Percentiles rank a stretch among this genome's conserved stretches.
Evolutionary conservation across 495 filamentous ascomycete genomes (phyloP).

Genomic region (Daldinia caldariorum): DNA sequence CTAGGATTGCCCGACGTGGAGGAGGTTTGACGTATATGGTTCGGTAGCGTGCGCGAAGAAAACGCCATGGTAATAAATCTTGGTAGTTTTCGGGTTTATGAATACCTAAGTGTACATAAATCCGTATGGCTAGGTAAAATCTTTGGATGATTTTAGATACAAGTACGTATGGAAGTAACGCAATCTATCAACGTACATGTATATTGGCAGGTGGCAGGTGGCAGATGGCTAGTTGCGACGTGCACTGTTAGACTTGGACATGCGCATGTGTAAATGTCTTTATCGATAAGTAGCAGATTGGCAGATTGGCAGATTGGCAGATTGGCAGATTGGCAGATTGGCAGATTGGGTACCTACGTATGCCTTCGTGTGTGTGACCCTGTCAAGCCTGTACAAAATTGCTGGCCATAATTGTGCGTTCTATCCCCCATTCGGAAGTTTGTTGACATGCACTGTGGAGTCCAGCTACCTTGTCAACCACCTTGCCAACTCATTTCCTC

Average conservation of each 20-base stretch:
- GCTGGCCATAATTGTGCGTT: constrained; percentile 21
- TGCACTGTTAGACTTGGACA: not conserved
- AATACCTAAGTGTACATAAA: not conserved
- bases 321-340: too few relatives aligned
- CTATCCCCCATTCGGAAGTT: constrained; percentile 42
- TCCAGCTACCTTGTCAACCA: constrained; percentile 34
- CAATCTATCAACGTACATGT: not conserved
- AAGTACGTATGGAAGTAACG: not conserved
- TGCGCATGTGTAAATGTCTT: not conserved
- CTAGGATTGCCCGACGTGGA: constrained; percentile 57
- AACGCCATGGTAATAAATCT: constrained; percentile 39
- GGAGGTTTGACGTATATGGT: constrained; percentile 67
- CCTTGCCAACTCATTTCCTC: constrained; percentile 43
- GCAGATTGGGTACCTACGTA: constrained; percentile 6
- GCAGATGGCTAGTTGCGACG: not conserved
- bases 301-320: too few relatives aligned
- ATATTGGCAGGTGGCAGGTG: not conserved
- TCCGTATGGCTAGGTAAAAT: not conserved
- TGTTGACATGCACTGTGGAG: constrained; percentile 42
- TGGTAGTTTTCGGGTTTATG: not conserved
- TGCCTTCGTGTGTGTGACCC: constrained; percentile 11
- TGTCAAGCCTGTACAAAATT: constrained; percentile 27
- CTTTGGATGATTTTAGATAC: too few relatives aligned
- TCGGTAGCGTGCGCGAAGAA: constrained; percentile 62
- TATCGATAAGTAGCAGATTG: too few relatives aligned